phyloP scores from a whole-genome alignment of 371 early-diverging fungal genomes.

The Mucor sp. region DNA sequence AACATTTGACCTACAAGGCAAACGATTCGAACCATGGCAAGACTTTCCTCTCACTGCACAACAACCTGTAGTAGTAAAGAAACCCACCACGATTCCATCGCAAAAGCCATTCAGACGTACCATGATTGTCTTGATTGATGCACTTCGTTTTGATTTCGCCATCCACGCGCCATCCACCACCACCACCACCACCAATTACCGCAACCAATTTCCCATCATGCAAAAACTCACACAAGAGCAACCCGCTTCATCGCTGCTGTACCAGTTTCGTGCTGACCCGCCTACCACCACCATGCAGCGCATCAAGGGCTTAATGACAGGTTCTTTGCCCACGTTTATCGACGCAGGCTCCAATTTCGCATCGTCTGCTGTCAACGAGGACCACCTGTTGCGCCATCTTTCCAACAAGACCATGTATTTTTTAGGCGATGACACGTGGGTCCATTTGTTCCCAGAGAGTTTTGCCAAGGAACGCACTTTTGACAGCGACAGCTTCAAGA shows the following conservation, averaged over 20 bases:
- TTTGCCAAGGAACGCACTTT: conserved; percentile 61
- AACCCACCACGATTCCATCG: neutral
- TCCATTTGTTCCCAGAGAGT: conserved; percentile 73
- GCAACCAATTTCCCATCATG: conserved; percentile 78
- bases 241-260: conserved; percentile 73
- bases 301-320: conserved; percentile 90
- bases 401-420: conserved; percentile 57
- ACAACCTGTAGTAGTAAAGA: neutral
- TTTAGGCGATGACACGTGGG: conserved; percentile 97
- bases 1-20: conserved; percentile 62
- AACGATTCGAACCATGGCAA: conserved; percentile 34
- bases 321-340: conserved; percentile 90
- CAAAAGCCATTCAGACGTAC: conserved; percentile 29
- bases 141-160: conserved; percentile 83
- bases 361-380: conserved; percentile 80
- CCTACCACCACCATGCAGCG: conserved; percentile 97
- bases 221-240: conserved; percentile 49
- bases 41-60: conserved; percentile 27
- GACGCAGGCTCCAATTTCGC: conserved; percentile 96
- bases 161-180: conserved; percentile 24
- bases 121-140: conserved; percentile 87
- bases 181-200: conserved; percentile 40
- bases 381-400: conserved; percentile 71
- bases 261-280: conserved; percentile 91
- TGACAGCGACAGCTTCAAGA: conserved; percentile 87